These are phyloP conservation scores for Cyathus striatus DNA, from an alignment of 768 basidiomycete species.

Conservation along the genomic window DNA sequence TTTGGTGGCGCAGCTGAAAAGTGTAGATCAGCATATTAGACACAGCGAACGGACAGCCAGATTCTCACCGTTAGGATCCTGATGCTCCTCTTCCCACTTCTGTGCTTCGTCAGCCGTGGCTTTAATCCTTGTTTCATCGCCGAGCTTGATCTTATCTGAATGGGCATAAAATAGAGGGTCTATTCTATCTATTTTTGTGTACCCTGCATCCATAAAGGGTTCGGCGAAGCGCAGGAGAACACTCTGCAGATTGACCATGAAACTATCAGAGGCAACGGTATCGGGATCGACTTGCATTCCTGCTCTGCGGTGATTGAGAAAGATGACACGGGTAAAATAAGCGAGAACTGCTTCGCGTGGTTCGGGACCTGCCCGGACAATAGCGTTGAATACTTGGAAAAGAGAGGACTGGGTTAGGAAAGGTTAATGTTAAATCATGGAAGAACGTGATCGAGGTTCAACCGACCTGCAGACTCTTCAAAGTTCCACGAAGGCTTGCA, in stretches of 20 bases:
- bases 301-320: constrained; percentile 77
- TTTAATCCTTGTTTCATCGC: constrained; percentile 91
- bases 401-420: constrained; percentile 43
- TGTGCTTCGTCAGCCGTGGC: constrained; percentile 85
- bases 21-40: too few relatives aligned
- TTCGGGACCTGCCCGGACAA: constrained; percentile 79
- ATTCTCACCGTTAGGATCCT: constrained; percentile 34
- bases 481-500: constrained; percentile 78
- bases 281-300: constrained; percentile 91
- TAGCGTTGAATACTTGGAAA: constrained; percentile 82
- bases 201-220: constrained; percentile 91
- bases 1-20: constrained; percentile 62
- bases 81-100: constrained; percentile 58
- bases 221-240: constrained; percentile 83
- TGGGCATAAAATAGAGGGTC: constrained; percentile 78
- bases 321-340: constrained; percentile 73
- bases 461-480: constrained; percentile 77
- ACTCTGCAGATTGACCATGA: constrained; percentile 87
- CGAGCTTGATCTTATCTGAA: constrained; percentile 67
- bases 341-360: constrained; percentile 78
- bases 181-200: constrained; percentile 87
- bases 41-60: neutral
- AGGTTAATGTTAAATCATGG: neutral
- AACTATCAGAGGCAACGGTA: constrained; percentile 86
- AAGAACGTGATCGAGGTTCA: neutral